Evolutionary conservation across 1,284 basidiomycete species (phyloP), one percentile per base, ranked within the genome.

Genomic region (Fomes fomentarius): DNA sequence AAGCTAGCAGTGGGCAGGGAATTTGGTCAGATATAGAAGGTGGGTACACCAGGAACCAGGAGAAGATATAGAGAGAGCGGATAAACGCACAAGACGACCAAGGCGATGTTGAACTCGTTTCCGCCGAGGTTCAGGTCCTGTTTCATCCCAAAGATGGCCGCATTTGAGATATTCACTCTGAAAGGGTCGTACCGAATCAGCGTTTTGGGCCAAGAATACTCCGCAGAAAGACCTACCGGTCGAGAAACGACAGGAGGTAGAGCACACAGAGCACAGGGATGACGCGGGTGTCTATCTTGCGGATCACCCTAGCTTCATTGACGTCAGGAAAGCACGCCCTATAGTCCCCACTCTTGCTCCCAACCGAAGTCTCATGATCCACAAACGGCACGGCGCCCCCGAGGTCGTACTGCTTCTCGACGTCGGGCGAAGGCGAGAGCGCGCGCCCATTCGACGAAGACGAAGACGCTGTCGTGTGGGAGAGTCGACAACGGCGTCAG

Each of bases 121-220:
- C 65, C 66, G 12, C 39, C 54, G 10, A 72, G 61, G 0, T 67
- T 52, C n/a, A 70, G 52, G 45, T 71, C 69, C 34, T 50, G 58
- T 52, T 67, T 66, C 33, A 72, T 50, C 14, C 68, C 66, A 40
- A 66, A 70, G 4, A 71, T 24, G 0, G 61, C 63, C 9, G 69
- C 69, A 43, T 71, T 71, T 2, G 69, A 68, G 22, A 71, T 67
- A 52, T 70, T 71, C 17, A 69, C 68, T 3, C 68, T 71, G 33
- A n/a, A 8, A n/a, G 14, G 17, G 8, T n/a, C 14, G 14, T 37
- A 11, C 34, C 4, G 25, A 37, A 38, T 33, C n/a, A 46, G n/a
- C n/a, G n/a, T n/a, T n/a, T 26, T 24, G 28, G 7, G 28, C 28
- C 28, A n/a, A n/a, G n/a, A n/a, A 24, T 28, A 5, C 31, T 4